Evolutionary conservation across 768 basidiomycete genomes (phyloP).

Genomic region (Megacollybia marginata): DNA sequence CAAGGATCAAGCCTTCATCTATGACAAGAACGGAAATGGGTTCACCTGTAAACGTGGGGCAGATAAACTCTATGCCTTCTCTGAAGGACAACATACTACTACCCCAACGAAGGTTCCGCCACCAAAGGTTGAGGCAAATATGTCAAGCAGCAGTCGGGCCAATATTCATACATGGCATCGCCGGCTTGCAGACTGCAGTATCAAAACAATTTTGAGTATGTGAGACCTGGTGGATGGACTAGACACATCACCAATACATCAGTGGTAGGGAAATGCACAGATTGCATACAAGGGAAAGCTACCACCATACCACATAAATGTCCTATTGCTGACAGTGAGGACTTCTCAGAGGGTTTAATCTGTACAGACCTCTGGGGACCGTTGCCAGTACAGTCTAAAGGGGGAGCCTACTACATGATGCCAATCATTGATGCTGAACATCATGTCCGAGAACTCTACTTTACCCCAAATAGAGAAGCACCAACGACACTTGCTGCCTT

Average conservation of each 20-base stretch:
- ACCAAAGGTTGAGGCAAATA: background rate
- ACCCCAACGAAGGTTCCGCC: background rate
- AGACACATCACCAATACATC: background rate
- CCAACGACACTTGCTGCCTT: slow-evolving; percentile 3
- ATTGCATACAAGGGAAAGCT: background rate
- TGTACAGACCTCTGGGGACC: slow-evolving; percentile 1
- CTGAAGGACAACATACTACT: background rate
- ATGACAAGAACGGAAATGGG: slow-evolving; percentile 6
- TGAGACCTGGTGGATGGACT: background rate
- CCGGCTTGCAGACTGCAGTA: background rate
- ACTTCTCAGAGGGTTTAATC: background rate
- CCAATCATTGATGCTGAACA: background rate
- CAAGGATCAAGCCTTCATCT: slow-evolving; percentile 5
- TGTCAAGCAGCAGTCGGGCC: background rate
- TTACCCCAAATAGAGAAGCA: background rate
- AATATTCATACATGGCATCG: slow-evolving; percentile 1
- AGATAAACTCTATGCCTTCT: background rate
- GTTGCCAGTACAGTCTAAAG: background rate
- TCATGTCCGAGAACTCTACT: background rate
- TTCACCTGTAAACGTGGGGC: slow-evolving; percentile 1
- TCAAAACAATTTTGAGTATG: background rate
- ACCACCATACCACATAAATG: background rate
- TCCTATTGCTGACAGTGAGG: background rate
- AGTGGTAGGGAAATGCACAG: background rate
- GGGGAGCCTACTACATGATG: background rate